Percentiles rank a stretch among this genome's conserved stretches.
These are phyloP conservation scores for Coleophoma eucalyptorum DNA, from an alignment of 2,329 filamentous ascomycete species.

Conservation along the genomic window DNA sequence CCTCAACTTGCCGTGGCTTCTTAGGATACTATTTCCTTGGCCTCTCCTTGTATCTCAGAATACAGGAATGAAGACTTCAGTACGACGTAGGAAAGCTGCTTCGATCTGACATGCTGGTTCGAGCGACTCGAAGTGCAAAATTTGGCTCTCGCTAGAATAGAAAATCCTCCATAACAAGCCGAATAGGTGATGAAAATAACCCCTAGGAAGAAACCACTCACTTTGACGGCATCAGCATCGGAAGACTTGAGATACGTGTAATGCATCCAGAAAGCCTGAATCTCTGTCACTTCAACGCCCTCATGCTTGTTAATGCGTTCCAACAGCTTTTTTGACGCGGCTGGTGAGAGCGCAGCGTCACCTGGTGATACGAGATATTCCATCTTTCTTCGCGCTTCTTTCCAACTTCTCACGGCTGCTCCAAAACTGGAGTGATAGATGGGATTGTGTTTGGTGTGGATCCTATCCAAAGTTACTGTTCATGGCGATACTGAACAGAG, in stretches of 20 bases:
- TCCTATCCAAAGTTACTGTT: no score
- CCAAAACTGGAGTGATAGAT: no score
- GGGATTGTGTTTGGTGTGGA: no score
- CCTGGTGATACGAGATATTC: constrained; percentile 21
- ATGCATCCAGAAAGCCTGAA: constrained; percentile 24
- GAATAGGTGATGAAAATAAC: neutral
- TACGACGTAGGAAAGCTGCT: no score
- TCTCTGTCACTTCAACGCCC: constrained; percentile 14
- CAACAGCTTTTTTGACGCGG: constrained; percentile 22
- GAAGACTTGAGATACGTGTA: constrained; percentile 21
- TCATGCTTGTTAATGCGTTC: constrained; percentile 9
- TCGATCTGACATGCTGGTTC: no score
- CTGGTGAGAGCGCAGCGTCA: constrained; percentile 23
- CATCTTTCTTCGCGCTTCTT: constrained; percentile 12
- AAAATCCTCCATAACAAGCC: constrained; percentile 1
- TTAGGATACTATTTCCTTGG: no score
- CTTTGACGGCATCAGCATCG: constrained; percentile 8
- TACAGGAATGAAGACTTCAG: no score
- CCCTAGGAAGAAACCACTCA: constrained; percentile 2
- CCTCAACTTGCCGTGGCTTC: no score
- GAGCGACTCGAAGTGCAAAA: neutral
- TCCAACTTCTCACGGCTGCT: no score
- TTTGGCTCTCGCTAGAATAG: neutral
- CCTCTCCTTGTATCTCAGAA: no score
- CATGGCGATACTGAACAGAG: no score